A percentile compares a stretch with the other conserved stretches of the same genome.
phyloP scores from a whole-genome alignment of 2,329 filamentous ascomycete genomes.

The Calonectria naviculata region DNA sequence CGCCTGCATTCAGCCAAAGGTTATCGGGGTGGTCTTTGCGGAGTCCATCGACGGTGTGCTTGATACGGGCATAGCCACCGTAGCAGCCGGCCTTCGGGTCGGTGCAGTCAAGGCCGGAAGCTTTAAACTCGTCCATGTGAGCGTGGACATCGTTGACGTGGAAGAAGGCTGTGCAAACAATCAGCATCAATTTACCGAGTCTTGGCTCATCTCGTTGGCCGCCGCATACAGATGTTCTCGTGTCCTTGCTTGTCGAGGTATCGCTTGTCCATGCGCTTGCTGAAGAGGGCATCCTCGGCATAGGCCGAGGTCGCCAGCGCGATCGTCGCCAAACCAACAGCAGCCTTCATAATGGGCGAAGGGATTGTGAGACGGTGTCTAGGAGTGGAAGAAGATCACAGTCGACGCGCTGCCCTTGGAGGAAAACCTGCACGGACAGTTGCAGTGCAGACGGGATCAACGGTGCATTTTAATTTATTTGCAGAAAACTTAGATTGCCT shows the following conservation, averaged over 20 bases:
- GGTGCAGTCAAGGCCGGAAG: slow-evolving; percentile 71
- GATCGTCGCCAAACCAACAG: slow-evolving; percentile 33
- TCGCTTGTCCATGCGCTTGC: slow-evolving; percentile 60
- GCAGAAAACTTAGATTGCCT: slow-evolving; percentile 18
- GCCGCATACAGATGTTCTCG: slow-evolving; percentile 62
- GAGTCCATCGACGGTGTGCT: slow-evolving; percentile 67
- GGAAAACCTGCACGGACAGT: neutral
- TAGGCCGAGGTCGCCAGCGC: slow-evolving; percentile 43
- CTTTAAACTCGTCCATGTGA: slow-evolving; percentile 72
- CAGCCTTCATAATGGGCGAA: slow-evolving; percentile 33
- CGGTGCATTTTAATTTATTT: slow-evolving; percentile 28
- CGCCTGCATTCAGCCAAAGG: slow-evolving; percentile 73
- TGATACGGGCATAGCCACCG: slow-evolving; percentile 74
- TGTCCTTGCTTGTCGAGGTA: slow-evolving; percentile 60
- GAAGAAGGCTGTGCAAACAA: slow-evolving; percentile 63
- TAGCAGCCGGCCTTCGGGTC: slow-evolving; percentile 67
- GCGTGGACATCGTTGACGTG: slow-evolving; percentile 78
- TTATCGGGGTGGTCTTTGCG: slow-evolving; percentile 69
- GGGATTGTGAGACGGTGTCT: neutral
- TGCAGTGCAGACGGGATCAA: slow-evolving; percentile 13
- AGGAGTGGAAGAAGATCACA: neutral
- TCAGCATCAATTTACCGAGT: neutral
- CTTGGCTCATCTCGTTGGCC: neutral
- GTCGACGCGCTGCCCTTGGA: neutral
- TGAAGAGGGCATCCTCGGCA: slow-evolving; percentile 60